Percentiles rank a stretch among this genome's conserved stretches.
Conservation (phyloP, 345 rosid species). For the Kernera saxatilis region DNA sequence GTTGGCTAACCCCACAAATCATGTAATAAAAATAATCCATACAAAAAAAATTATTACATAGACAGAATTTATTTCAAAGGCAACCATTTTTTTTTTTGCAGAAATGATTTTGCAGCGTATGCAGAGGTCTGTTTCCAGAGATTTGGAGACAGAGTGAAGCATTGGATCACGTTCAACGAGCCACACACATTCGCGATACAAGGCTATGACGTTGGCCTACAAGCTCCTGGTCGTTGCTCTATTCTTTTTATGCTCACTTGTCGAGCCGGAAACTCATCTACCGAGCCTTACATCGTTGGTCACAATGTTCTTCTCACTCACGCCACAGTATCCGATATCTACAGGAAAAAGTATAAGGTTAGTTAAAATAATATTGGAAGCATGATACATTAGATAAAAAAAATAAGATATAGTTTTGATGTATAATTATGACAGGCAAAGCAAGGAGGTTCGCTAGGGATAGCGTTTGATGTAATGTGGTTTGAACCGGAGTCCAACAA, state of each 20-base stretch:
- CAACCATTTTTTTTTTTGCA: neutral
- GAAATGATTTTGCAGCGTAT: slow-evolving; percentile 69
- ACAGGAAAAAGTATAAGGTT: slow-evolving; percentile 74
- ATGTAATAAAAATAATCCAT: slow-evolving; percentile 43
- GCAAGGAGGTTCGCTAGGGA: slow-evolving; percentile 71
- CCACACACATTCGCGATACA: slow-evolving; percentile 80
- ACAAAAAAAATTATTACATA: neutral
- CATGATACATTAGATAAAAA: neutral
- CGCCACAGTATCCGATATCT: slow-evolving; percentile 55
- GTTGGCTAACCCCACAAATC: slow-evolving; percentile 74
- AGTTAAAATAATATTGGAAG: neutral
- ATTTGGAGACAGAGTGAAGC: slow-evolving; percentile 90
- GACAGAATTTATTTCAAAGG: neutral
- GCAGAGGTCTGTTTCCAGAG: slow-evolving; percentile 81
- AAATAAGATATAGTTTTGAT: neutral
- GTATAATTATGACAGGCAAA: slow-evolving; percentile 36
- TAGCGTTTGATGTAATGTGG: slow-evolving; percentile 83
- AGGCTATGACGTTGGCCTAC: slow-evolving; percentile 85
- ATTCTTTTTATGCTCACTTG: slow-evolving; percentile 59
- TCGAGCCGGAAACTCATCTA: slow-evolving; percentile 72
- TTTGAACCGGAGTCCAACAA: slow-evolving; percentile 56
- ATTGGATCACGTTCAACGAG: slow-evolving; percentile 93
- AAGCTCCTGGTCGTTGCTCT: slow-evolving; percentile 87
- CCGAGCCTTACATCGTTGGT: slow-evolving; percentile 90
- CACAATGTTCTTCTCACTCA: slow-evolving; percentile 74